Base-by-base conservation (phyloP, 495 filamentous ascomycete genomes). In the Cercophora scortea region DNA sequence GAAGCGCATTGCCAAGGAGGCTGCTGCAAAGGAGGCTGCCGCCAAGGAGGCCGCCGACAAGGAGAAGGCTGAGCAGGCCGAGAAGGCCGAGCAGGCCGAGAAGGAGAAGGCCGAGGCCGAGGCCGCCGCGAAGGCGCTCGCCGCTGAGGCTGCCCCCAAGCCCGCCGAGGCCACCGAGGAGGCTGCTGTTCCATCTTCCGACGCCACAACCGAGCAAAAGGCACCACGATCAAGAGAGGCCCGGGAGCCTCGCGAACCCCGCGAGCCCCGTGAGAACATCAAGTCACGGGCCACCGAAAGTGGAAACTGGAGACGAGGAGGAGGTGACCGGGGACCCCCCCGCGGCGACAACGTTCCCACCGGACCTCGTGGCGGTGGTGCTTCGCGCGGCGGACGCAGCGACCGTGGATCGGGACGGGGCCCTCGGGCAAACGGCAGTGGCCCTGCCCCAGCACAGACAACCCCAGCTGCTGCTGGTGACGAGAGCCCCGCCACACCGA, bases 61-160 rank as follows among this genome's bases (percentile, higher is more conserved):
- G 11, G 59, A 56, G 15, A 46, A 58, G 33, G 50, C 55, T n/a
- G 54, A 49, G 8, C 59, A 57, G n/a, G 55, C 59, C 43, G 80
- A 81, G 1, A 88, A 91, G 18, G 90, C 90, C 68, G 81, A 78
- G 18, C 84, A 82, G 61, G 80, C 84, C 50, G 86, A 90, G 50
- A 82, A 81, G 64, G 73, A 70, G 40, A 54, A 91, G 55, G 71
- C 71, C 32, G 71, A 71, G n/a, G 76, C 80, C 9, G 81, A 83
- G 41, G 76, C 79, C 25, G 65, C 70, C 13, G 79, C 80, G 15
- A 49, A 56, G 45, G 50, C 49, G 8, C 55, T 56, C 35, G 38
- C 46, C 19, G 57, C 54, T 7, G 9, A 10, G 3, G 36, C 36
- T 38, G 36, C 36, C 36, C 10, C 36, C 1, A 35, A 41, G 4